Percentiles rank a stretch among this genome's conserved stretches.
These are phyloP conservation scores for Tripterygium wilfordii DNA, from an alignment of 177 flowering plant species.

Conservation along the genomic window DNA sequence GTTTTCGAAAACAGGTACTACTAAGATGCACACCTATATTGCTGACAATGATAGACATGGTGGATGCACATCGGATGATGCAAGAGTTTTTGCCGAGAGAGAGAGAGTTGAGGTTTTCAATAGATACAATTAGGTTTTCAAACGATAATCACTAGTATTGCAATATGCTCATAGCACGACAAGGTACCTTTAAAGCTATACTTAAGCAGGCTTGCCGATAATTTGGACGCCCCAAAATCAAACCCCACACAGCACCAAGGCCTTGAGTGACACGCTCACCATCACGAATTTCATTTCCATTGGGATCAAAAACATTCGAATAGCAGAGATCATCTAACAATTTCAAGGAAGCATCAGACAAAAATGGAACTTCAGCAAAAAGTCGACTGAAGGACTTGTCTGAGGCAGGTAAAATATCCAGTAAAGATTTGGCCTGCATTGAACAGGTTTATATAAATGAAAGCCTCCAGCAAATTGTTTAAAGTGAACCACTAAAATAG, in stretches of 20 bases:
- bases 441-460: conserved; percentile 5
- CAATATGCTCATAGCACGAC: neutral
- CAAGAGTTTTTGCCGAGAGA: no score
- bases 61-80: no score
- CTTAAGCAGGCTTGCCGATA: conserved; percentile 71
- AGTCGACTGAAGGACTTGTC: conserved; percentile 92
- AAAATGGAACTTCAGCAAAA: conserved; percentile 85
- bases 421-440: conserved; percentile 72
- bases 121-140: no score
- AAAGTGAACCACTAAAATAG: neutral
- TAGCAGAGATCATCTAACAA: conserved; percentile 76
- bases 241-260: conserved; percentile 96
- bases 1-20: no score
- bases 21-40: no score
- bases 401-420: conserved; percentile 76
- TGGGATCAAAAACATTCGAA: conserved; percentile 33
- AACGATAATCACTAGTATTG: neutral
- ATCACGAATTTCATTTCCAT: conserved; percentile 57
- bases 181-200: conserved; percentile 80
- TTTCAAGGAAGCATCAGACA: conserved; percentile 73
- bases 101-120: no score
- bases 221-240: conserved; percentile 81
- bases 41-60: no score
- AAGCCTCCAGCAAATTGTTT: conserved; percentile 1
- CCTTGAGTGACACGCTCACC: conserved; percentile 97